A percentile compares a stretch with the other conserved stretches of the same genome.
These are phyloP conservation scores for Podospora pseudocomata DNA, from an alignment of 495 filamentous ascomycete genomes.

Conservation along the genomic window DNA sequence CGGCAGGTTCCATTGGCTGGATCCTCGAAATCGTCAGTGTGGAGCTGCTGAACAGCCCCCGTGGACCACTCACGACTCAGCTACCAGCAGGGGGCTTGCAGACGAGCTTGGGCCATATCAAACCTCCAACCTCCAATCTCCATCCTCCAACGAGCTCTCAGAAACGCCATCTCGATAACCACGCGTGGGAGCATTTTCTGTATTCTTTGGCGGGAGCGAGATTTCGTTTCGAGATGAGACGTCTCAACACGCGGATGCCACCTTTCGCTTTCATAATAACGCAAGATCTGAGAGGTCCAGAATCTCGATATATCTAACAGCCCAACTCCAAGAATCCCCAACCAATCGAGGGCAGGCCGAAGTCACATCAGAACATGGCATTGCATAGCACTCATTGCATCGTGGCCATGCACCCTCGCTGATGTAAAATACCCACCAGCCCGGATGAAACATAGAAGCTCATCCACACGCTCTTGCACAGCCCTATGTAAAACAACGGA, in stretches of 20 bases:
- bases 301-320: neutral
- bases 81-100: neutral
- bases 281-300: neutral
- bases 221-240: neutral
- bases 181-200: neutral
- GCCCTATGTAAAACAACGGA: neutral
- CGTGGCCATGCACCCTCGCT: neutral
- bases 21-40: neutral
- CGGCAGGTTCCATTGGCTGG: slow-evolving; percentile 1
- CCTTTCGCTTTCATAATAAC: neutral
- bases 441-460: neutral
- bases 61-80: neutral
- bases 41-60: slow-evolving; percentile 8
- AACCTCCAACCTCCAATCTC: neutral
- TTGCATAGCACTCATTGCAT: neutral
- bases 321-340: neutral
- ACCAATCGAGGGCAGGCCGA: neutral
- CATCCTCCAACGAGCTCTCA: neutral
- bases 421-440: neutral
- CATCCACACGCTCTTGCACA: neutral
- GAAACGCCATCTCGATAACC: neutral
- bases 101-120: slow-evolving; percentile 5
- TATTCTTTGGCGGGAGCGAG: neutral
- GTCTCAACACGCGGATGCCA: neutral
- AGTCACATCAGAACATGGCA: neutral